Evolutionary conservation across 805 yeast species (phyloP).

Genomic region (Saccharomycopsis babjevae): DNA sequence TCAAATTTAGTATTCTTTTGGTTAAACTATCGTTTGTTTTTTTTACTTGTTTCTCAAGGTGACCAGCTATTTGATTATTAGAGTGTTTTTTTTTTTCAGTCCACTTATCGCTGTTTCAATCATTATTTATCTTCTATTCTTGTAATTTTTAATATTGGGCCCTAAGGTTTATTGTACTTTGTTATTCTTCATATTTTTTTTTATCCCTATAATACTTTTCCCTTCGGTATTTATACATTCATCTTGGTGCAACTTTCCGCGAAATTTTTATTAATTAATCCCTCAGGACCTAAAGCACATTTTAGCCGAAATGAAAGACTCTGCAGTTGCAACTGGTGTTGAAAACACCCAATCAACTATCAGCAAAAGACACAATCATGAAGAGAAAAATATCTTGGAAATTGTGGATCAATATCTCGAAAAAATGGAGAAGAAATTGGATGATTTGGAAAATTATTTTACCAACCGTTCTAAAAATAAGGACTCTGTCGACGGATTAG

Average conservation of each 20-base stretch:
- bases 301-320: not conserved
- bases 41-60: too few species aligned
- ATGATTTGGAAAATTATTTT: slow-evolving; percentile 14
- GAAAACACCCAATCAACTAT: not conserved
- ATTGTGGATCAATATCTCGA: slow-evolving; percentile 13
- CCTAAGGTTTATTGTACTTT: too few species aligned
- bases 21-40: too few species aligned
- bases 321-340: not conserved
- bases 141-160: too few species aligned
- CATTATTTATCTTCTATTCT: too few species aligned
- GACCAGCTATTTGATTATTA: too few species aligned
- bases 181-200: too few species aligned
- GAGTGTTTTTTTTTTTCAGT: too few species aligned
- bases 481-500: not conserved
- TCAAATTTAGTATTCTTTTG: too few species aligned
- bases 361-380: not conserved
- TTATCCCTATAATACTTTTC: too few species aligned
- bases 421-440: slow-evolving; percentile 10
- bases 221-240: too few species aligned
- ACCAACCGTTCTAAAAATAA: not conserved
- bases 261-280: not conserved
- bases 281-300: not conserved
- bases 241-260: not conserved
- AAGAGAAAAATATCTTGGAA: slow-evolving; percentile 9
- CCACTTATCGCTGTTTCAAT: too few species aligned